Evolutionary conservation across 2,329 filamentous ascomycete species (phyloP), one percentile per base, ranked within the genome.

Genomic region (Colletotrichum neosansevieriae): DNA sequence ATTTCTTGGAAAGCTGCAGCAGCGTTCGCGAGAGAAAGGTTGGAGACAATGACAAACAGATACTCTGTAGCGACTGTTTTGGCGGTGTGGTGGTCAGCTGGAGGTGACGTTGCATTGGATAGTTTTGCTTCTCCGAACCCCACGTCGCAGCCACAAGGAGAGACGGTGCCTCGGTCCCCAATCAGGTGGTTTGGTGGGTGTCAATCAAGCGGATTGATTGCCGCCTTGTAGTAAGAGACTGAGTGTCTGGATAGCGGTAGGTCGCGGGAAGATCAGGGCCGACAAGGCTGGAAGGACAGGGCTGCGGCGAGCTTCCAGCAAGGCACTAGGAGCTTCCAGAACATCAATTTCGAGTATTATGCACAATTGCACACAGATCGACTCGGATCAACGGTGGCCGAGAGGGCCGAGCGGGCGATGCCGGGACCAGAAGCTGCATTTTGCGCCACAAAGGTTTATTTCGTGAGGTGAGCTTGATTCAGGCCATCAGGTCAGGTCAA

Each of bases 41-140:
- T 24, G 2, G 36, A 47, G 9, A 34, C 10, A 34, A 51, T 29
- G 47, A 47, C 34, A 10, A 44, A 49, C 40, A 19, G 47, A 11
- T 11, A 56, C 19, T 15, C 58, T 19, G 15, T 15, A 58, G 40
- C 36, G 56, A 44, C 29, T 13, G 36, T 15, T 9, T 45, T 6
- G 9, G 32, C 34, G 32, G 32, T 54, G 44, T 34, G 44, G 36
- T 40, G 42, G 44, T 51, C 36, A 40, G 36, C 36, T 62, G 36
- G 36, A 38, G 36, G 63, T 67, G 63, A 62, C 63, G 64, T 67
- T 58, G 64, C 64, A 67, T 58, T 40, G 51, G 29, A 50, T 40
- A 34, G n/a, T 38, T 63, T 56, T 57, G 58, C 51, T 63, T 63
- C 63, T 60, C 56, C 56, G 60, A 67, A 50, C 63, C 64, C 64